Evolutionary conservation across 1,284 basidiomycete genomes (phyloP).

Genomic region (Hymenochaete sp.): DNA sequence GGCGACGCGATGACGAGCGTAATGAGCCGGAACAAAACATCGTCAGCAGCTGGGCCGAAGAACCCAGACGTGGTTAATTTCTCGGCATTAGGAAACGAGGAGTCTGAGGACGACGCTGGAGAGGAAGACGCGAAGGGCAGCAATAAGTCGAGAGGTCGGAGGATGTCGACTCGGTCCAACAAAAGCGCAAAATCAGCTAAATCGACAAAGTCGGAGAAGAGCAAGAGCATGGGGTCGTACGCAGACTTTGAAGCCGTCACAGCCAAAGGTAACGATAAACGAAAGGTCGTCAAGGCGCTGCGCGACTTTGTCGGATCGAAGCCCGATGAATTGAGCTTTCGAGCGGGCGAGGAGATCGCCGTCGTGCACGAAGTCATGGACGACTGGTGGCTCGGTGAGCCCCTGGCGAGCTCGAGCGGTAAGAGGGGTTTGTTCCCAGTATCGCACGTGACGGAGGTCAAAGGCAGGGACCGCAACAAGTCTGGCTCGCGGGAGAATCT

Average conservation of each 20-base stretch:
- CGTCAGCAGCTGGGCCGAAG: constrained; percentile 12
- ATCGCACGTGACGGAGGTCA: constrained; percentile 53
- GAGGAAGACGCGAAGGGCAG: constrained; percentile 22
- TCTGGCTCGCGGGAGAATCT: constrained; percentile 22
- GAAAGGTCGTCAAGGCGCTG: constrained; percentile 48
- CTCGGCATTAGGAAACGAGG: constrained; percentile 39
- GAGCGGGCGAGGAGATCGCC: constrained; percentile 60
- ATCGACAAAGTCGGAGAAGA: constrained; percentile 31
- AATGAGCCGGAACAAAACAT: constrained; percentile 42
- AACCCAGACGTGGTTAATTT: constrained; percentile 49
- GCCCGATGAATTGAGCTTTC: constrained; percentile 69
- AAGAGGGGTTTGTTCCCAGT: constrained; percentile 70
- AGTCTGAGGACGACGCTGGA: constrained; percentile 25
- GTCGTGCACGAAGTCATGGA: constrained; percentile 71
- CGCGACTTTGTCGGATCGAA: constrained; percentile 60
- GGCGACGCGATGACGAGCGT: constrained; percentile 52
- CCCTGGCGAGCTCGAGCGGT: constrained; percentile 44
- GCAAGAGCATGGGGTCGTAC: neutral
- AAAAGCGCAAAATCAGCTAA: constrained; percentile 26
- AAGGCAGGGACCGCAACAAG: too few relatives aligned
- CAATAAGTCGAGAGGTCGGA: constrained; percentile 22
- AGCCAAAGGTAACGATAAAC: neutral
- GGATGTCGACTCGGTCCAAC: constrained; percentile 18
- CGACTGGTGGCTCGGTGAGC: constrained; percentile 81
- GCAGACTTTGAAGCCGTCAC: neutral